Base-by-base conservation (phyloP, 1,284 basidiomycete genomes). In the Phaffia rhodozyma region DNA sequence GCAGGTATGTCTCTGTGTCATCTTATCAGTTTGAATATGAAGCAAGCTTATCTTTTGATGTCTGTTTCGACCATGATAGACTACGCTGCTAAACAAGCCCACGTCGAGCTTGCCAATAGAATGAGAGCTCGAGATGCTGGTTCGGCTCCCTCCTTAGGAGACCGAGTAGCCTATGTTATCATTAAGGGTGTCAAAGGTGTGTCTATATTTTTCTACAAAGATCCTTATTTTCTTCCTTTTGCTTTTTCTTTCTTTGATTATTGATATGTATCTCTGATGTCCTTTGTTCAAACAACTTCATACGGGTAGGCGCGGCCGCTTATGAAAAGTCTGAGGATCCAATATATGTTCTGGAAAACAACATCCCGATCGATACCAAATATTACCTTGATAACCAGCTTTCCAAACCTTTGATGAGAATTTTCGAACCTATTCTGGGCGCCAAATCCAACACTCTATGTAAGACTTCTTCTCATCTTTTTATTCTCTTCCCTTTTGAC, bases 281-380 rank as follows among this genome's bases (percentile, higher is more conserved):
- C 38, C 55, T 13, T 49, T 34, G 34, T 56, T 25, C 30, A 30
- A 38, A 4, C 49, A 55, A 21, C 57, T 25, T 16, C 2, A 43
- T 16, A 7, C 23, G 56, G 23, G 55, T 66, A 89, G 89, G 90
- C 70, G 92, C 93, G 30, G 90, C 91, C n/a, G 92, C 92, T 21
- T 97, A 94, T 69, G 93, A 97, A 73, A 96, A 96, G 74, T 94
- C 92, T 0, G 92, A 97, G 73, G 92, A 97, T 72, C 92, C 92
- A 0, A 81, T 97, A 62, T 97, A 90, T 70, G 92, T 97, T 7
- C 81, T 97, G 25, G 92, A 97, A 74, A 90, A 97, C 76, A 97
- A 91, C 72, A 84, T 97, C 51, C 92, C 92, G 0, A 92, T 97
- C 66, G 92, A 97, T 73, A 97, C 93, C 2, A 87, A 89, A 71